These are phyloP conservation scores for Crithidia expoeki DNA, from an alignment of 208 protist species.

Conservation along the genomic window DNA sequence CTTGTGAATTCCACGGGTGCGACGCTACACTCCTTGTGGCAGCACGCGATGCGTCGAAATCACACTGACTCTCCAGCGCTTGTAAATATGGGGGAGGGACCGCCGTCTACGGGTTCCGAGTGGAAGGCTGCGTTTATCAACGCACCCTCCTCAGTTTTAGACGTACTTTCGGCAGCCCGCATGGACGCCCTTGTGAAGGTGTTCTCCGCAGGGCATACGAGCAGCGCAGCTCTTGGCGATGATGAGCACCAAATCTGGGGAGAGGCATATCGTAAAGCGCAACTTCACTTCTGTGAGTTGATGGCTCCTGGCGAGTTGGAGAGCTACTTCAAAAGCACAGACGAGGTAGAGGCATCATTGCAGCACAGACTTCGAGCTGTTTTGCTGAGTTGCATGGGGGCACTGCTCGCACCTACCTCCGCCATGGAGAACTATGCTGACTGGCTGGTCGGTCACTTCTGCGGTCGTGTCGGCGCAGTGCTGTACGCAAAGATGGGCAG, in stretches of 20 bases:
- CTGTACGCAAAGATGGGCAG: slow-evolving; percentile 55
- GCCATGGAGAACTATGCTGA: slow-evolving; percentile 32
- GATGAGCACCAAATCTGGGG: background rate
- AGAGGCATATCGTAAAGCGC: slow-evolving; percentile 11
- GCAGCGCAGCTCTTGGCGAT: background rate
- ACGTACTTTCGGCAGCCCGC: slow-evolving; percentile 17
- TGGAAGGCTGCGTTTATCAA: slow-evolving; percentile 15
- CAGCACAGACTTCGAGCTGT: slow-evolving; percentile 18
- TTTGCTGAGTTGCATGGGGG: slow-evolving; percentile 54
- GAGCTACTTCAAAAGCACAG: slow-evolving; percentile 34
- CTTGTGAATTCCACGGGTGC: too few relatives aligned
- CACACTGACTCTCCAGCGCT: background rate
- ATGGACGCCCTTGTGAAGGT: slow-evolving; percentile 21
- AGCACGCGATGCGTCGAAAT: background rate
- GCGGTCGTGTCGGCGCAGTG: slow-evolving; percentile 44
- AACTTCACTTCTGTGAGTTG: slow-evolving; percentile 19
- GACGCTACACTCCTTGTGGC: background rate
- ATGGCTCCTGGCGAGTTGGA: slow-evolving; percentile 39
- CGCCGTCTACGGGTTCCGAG: background rate
- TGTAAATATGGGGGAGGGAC: too few relatives aligned
- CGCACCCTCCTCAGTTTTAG: slow-evolving; percentile 21
- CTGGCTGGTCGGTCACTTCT: slow-evolving; percentile 64
- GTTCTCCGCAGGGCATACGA: background rate
- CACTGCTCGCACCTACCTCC: slow-evolving; percentile 49
- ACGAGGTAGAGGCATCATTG: background rate